Evolutionary conservation across 306 rosid species (phyloP).

Genomic region (Vachellia pachyceras): DNA sequence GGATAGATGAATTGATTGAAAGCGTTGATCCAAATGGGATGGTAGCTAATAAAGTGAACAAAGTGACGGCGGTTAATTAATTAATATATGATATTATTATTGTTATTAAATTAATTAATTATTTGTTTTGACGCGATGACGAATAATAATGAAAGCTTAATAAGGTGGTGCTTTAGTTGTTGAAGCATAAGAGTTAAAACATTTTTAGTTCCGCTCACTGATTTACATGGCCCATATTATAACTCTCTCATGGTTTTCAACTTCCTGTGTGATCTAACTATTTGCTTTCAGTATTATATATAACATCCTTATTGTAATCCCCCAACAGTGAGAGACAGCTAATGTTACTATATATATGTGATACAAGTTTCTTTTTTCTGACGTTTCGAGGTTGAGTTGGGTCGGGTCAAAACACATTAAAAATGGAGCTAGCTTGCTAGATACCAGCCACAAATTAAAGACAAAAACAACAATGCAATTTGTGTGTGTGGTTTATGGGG

Average conservation of each 20-base stretch:
- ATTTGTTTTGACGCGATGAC: not conserved
- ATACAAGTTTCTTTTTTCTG: constrained; percentile 19
- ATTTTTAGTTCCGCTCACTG: constrained; percentile 42
- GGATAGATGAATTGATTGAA: not conserved
- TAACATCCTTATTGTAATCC: not conserved
- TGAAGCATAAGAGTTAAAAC: not conserved
- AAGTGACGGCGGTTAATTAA: constrained; percentile 34
- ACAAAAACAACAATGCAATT: not conserved
- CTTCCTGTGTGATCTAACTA: not conserved
- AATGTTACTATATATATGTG: constrained; percentile 6
- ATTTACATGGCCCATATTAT: constrained; percentile 35
- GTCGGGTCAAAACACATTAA: not conserved
- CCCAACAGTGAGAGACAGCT: constrained; percentile 47
- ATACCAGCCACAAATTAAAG: constrained; percentile 10
- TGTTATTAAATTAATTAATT: too few relatives aligned
- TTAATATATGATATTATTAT: not conserved
- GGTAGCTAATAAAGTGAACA: constrained; percentile 22
- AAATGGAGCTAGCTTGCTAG: not conserved
- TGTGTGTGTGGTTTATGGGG: not conserved
- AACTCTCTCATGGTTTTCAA: constrained; percentile 36
- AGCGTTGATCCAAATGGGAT: constrained; percentile 11
- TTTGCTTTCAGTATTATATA: constrained; percentile 5
- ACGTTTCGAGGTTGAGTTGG: constrained; percentile 31
- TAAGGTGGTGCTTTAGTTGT: not conserved
- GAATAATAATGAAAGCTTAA: not conserved